Base-by-base conservation (phyloP, 352 stramenopile genomes). In the Sclerospora graminicola region DNA sequence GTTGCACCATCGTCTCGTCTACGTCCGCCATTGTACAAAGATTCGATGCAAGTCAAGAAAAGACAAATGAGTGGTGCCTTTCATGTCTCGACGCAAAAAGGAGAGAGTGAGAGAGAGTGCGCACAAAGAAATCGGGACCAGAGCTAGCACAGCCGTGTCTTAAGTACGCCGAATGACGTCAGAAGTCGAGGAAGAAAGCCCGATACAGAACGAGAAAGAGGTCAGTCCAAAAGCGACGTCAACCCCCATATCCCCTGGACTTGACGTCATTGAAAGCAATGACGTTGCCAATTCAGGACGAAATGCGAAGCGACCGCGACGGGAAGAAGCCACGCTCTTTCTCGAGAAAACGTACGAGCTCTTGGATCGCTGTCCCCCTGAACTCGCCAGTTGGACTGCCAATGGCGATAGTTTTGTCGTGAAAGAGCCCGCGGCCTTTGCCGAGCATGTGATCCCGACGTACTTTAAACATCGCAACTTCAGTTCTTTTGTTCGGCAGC, bases 381-480 rank as follows among this genome's bases (percentile, higher is more conserved):
- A 73, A 10, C 49, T 95, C 34, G 85, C 84, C 20, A 68, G 69
- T 43, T 96, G 84, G 86, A 85, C 75, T 7, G 26, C 55, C 0
- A 53, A 49, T 8, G 86, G 86, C 20, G 79, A 94, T 30, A 89
- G 72, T 42, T 95, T 96, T 57, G 66, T 95, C 28, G 73, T 95
- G n/a, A 92, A 94, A 58, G 78, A 90, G 49, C 79, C 84, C 3
- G 56, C 72, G 16, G 67, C 66, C 23, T 95, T 96, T 57, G 82
- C 84, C 0, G 73, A 89, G 49, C 65, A 79, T 49, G 76, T 95
- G 14, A 89, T 96, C 54, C 86, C 86, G 2, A 59, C 72, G 19
- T 95, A 94, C 70, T 95, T 96, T 60, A 95, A 95, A 63, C 86
- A 96, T 71, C 79, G 74, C 53, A 96, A 95, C 51, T 95, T 96